Conservation (phyloP, 495 filamentous ascomycete species). For the Hypoxylon rickii region DNA sequence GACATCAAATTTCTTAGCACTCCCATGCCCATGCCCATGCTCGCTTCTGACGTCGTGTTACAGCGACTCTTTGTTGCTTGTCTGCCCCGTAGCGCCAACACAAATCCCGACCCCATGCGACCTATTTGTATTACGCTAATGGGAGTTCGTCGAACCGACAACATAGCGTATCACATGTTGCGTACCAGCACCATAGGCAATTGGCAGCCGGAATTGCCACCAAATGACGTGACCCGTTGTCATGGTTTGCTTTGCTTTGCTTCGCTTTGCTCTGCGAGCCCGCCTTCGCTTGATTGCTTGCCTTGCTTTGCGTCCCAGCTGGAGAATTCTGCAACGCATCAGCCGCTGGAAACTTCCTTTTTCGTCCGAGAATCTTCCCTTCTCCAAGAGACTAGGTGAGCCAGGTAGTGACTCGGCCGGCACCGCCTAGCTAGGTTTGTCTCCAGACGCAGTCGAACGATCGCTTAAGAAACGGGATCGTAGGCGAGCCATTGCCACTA, state of each 20-base stretch:
- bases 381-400: constrained; percentile 4
- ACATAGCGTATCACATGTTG: constrained; percentile 14
- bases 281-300: constrained; percentile 12
- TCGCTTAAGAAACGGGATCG: neutral
- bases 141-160: constrained; percentile 18
- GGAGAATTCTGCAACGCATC: constrained; percentile 24
- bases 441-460: constrained; percentile 20
- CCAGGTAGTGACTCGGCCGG: constrained; percentile 9
- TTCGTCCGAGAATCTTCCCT: constrained; percentile 17
- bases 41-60: constrained; percentile 33
- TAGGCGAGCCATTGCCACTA: too few species aligned
- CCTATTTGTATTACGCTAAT: constrained; percentile 14
- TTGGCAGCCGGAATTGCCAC: constrained; percentile 20
- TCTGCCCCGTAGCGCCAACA: constrained; percentile 23
- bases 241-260: neutral
- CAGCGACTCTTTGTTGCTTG: constrained; percentile 15
- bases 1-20: too few species aligned
- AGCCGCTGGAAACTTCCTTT: constrained; percentile 23
- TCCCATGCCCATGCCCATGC: constrained; percentile 1
- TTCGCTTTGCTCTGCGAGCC: too few species aligned
- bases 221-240: constrained; percentile 29
- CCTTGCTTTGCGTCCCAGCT: constrained; percentile 14
- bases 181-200: constrained; percentile 5
- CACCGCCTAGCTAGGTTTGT: constrained; percentile 9
- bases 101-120: constrained; percentile 14